These are phyloP conservation scores for Syzygium malaccense DNA, from an alignment of 441 rosid genomes.

Conservation along the genomic window DNA sequence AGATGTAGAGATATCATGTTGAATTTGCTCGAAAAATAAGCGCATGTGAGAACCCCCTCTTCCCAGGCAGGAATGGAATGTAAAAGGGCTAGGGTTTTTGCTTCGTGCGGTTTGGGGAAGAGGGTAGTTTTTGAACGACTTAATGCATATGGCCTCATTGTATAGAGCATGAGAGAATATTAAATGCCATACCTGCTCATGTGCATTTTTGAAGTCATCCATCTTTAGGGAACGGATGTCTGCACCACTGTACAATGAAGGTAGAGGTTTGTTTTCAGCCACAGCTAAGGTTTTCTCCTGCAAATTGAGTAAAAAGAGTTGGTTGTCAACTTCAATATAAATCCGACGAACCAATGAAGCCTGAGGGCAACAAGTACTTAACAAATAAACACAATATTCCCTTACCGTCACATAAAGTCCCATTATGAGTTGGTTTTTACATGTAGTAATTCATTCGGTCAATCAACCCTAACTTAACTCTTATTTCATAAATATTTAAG, in stretches of 20 bases:
- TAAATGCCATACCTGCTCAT: slow-evolving; percentile 71
- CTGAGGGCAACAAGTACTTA: background rate
- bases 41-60: background rate
- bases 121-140: background rate
- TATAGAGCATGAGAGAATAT: background rate
- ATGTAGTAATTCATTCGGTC: background rate
- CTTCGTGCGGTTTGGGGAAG: background rate
- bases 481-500: background rate
- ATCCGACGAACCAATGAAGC: background rate
- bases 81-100: background rate
- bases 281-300: slow-evolving; percentile 72
- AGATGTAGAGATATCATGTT: background rate
- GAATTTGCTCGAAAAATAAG: background rate
- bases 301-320: slow-evolving; percentile 4
- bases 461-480: background rate
- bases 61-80: background rate
- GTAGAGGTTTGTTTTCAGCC: slow-evolving; percentile 61
- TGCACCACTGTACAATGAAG: slow-evolving; percentile 61
- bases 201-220: slow-evolving; percentile 86
- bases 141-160: background rate
- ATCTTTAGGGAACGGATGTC: slow-evolving; percentile 75
- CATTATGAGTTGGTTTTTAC: background rate
- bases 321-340: background rate
- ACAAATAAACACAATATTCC: background rate
- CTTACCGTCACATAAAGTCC: background rate